Evolutionary conservation across 2,329 filamentous ascomycete genomes (phyloP).

Genomic region (Pseudogymnoascus sp.): DNA sequence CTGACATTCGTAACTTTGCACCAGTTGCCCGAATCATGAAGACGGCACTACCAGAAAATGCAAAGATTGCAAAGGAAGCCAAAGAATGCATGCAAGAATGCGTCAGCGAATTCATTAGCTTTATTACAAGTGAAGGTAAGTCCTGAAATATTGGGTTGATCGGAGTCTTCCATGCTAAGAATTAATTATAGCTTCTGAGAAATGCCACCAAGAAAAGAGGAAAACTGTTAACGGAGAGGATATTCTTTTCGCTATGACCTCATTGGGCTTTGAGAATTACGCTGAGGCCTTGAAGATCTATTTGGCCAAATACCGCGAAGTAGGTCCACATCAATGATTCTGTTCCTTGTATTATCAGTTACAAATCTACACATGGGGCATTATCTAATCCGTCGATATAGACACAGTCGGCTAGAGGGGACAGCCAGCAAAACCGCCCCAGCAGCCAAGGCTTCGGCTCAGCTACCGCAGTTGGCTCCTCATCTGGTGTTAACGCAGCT

Average conservation of each 20-base stretch:
- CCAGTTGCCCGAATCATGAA: slow-evolving; percentile 99
- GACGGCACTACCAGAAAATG: slow-evolving; percentile 90
- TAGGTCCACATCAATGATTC: slow-evolving; percentile 43
- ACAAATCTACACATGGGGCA: background rate
- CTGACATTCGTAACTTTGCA: slow-evolving; percentile 90
- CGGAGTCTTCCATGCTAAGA: slow-evolving; percentile 17
- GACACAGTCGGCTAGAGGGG: slow-evolving; percentile 71
- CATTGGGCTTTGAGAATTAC: slow-evolving; percentile 97
- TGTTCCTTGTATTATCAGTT: slow-evolving; percentile 1
- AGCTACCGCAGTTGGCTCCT: slow-evolving; percentile 31
- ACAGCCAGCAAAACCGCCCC: slow-evolving; percentile 41
- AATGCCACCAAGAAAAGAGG: slow-evolving; percentile 98
- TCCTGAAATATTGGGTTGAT: slow-evolving; percentile 10
- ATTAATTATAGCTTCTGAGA: slow-evolving; percentile 73
- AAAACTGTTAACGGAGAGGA: slow-evolving; percentile 99
- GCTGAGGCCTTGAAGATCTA: slow-evolving; percentile 97
- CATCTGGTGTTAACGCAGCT: slow-evolving; percentile 29
- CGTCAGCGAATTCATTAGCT: slow-evolving; percentile 99
- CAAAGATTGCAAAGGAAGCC: slow-evolving; percentile 97
- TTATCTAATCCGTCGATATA: slow-evolving; percentile 35
- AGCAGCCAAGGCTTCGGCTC: slow-evolving; percentile 46
- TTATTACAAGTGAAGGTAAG: slow-evolving; percentile 97
- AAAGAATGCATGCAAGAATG: slow-evolving; percentile 99
- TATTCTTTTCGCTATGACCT: slow-evolving; percentile 98
- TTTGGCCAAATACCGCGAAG: slow-evolving; percentile 93